Base-by-base conservation (phyloP, 2,329 filamentous ascomycete species). In the Fusarium secorum region DNA sequence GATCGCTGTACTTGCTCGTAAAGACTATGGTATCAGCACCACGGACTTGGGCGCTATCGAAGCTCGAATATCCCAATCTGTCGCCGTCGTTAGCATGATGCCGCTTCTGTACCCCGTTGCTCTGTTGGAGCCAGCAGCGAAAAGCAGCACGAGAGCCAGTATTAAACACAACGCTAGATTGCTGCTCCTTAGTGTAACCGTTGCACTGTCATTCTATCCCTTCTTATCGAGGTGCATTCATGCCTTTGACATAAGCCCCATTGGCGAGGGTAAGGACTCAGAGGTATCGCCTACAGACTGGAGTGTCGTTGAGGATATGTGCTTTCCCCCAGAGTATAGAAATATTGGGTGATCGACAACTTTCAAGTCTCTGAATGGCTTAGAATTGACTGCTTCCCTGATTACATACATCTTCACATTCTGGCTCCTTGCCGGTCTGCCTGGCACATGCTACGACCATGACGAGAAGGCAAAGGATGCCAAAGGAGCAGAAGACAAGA, bases 191-290 rank as follows among this genome's bases (percentile, higher is more conserved):
- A 66, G 39, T 28, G 10, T 55, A 15, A 64, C 56, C 6, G 42
- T 67, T 11, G 56, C 65, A 4, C 18, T 76, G 7, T 75, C 70
- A 2, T 76, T 76, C 33, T 75, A 75, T 28, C 71, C 73, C 1
- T 78, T 78, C 22, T 26, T 78, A 10, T 75, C 73, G 6, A 66
- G 70, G 44, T 76, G 74, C 17, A 67, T 78, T 3, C 66, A 75
- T 41, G 56, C 61, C 4, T 76, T 74, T 39, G 67, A 62, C 1
- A 48, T 51, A 11, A 53, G 60, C 10, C 60, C 49, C 2, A 70
- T 75, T 13, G 73, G 72, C 1, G 38, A 70, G 24, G 54, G 66
- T 1, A 32, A 66, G 4, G 55, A 32, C 26, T 35, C 58, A 13
- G 59, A 70, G n/a, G 69, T 69, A 15, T 60, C 58, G 5, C 8